Conservation (phyloP, 75 land plant genomes). For the Azolla pinnata region DNA sequence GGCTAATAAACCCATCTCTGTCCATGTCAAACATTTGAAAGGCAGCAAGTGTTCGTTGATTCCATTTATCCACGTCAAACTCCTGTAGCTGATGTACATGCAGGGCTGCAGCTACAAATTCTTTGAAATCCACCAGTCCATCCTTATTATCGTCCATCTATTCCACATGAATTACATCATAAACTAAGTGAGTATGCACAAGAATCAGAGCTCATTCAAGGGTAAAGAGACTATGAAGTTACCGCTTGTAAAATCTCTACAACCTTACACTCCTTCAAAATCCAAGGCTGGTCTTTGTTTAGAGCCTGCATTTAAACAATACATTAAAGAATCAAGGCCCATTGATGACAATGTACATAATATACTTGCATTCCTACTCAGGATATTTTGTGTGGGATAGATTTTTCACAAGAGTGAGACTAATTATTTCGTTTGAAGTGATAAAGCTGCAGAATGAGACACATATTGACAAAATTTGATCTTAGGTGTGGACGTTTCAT, state of each 20-base stretch:
- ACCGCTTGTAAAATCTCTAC: slow-evolving; percentile 22
- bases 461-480: no score
- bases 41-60: slow-evolving; percentile 52
- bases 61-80: slow-evolving; percentile 13
- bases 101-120: slow-evolving; percentile 15
- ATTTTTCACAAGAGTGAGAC: no score
- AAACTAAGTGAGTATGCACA: neutral
- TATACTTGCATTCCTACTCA: neutral
- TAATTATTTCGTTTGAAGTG: neutral
- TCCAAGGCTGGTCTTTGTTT: slow-evolving; percentile 21
- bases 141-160: slow-evolving; percentile 15
- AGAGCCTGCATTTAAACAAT: slow-evolving; percentile 19
- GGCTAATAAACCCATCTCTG: slow-evolving; percentile 80
- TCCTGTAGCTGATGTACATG: slow-evolving; percentile 17
- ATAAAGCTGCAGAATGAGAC: no score
- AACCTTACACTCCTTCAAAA: slow-evolving; percentile 13
- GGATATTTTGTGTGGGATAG: no score
- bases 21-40: slow-evolving; percentile 90
- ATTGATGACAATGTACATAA: neutral
- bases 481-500: no score
- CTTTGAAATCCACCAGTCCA: slow-evolving; percentile 17
- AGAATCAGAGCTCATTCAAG: neutral
- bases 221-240: no score
- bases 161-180: neutral
- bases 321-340: neutral